A percentile compares a stretch with the other conserved stretches of the same genome.
Evolutionary conservation across 148 eudicot genomes (phyloP).

Genomic region (Talinum fruticosum): DNA sequence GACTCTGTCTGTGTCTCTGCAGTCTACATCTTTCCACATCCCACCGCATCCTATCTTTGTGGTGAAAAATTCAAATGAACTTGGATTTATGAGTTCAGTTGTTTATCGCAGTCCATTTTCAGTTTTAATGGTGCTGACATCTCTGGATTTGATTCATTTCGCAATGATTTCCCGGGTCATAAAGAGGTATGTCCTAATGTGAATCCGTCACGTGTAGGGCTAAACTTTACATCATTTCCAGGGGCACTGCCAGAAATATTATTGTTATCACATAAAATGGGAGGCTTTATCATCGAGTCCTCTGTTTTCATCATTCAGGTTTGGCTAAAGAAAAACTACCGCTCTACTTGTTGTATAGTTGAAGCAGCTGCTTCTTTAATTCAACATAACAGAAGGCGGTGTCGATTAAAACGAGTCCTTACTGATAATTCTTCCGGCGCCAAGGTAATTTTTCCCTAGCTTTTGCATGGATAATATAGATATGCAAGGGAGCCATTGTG

Average conservation of each 20-base stretch:
- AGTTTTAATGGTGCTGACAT: constrained; percentile 89
- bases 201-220: not conserved
- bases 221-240: not conserved
- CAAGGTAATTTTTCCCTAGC: constrained; percentile 44
- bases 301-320: constrained; percentile 39
- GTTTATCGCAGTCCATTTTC: constrained; percentile 73
- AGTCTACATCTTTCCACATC: not conserved
- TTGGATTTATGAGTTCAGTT: not conserved
- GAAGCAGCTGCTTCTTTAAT: constrained; percentile 90
- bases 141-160: constrained; percentile 90
- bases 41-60: too few species aligned
- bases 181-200: constrained; percentile 58
- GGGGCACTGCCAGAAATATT: constrained; percentile 1
- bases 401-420: constrained; percentile 53
- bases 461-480: not conserved
- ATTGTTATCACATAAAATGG: not conserved
- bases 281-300: not conserved
- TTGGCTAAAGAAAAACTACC: constrained; percentile 68
- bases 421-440: constrained; percentile 83
- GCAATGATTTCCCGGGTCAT: constrained; percentile 72
- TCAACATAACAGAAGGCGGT: constrained; percentile 55
- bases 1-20: not conserved
- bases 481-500: constrained; percentile 3
- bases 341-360: constrained; percentile 90
- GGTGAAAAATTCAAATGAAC: not conserved